phyloP scores from a whole-genome alignment of 2,329 filamentous ascomycete genomes.

The Tolypocladium inflatum region DNA sequence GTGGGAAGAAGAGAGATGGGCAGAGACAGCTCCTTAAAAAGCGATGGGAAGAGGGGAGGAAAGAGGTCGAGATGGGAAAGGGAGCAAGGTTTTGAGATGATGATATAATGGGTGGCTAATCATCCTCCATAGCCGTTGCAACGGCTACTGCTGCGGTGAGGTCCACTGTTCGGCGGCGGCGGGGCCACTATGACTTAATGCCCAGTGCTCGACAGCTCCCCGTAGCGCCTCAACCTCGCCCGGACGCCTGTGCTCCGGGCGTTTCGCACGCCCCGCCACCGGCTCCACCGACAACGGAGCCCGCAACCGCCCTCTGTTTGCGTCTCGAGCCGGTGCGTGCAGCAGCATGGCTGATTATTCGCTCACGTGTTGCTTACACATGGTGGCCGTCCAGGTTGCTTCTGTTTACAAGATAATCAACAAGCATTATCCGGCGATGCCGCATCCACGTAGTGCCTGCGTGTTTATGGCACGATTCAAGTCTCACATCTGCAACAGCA shows the following conservation, averaged over 20 bases:
- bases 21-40: background rate
- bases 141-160: background rate
- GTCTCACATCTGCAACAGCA: background rate
- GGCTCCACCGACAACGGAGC: constrained; percentile 1
- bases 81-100: background rate
- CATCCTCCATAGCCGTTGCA: background rate
- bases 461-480: background rate
- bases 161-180: background rate
- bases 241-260: constrained; percentile 3
- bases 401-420: background rate
- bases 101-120: constrained; percentile 3
- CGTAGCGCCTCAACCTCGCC: background rate
- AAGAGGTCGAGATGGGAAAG: background rate
- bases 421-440: too few relatives aligned
- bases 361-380: background rate
- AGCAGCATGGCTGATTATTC: background rate
- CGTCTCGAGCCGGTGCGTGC: background rate
- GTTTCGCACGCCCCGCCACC: background rate
- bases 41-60: background rate
- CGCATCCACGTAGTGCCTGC: too few relatives aligned
- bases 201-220: background rate
- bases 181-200: constrained; percentile 1
- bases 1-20: background rate
- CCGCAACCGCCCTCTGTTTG: background rate
- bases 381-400: background rate